Evolutionary conservation across 805 yeast species (phyloP), one percentile per base, ranked within the genome.

Genomic region (Pichia nakasei): DNA sequence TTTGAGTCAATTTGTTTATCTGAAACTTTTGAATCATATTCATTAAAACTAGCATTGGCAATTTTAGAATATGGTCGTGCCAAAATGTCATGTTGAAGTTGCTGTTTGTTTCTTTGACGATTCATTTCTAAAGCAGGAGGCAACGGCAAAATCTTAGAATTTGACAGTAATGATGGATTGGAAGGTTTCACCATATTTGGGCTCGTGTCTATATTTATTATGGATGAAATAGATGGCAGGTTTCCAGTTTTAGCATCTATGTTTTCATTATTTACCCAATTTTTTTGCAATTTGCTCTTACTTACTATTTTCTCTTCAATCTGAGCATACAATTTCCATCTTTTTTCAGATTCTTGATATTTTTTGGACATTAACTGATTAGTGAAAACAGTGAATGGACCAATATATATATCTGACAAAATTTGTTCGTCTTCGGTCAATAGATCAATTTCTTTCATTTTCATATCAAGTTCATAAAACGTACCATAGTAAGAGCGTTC

Each of bases 381-480:
- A 29, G 32, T 13, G 32, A 29, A 29, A 13, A 29, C 32, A 9
- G 32, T 29, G 13, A 29, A 29, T 29, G 32, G 32, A 29, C 32
- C 32, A 13, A 29, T 5, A 29, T 29, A 8, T 9, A 29, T 9
- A 29, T 29, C 18, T 7, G 9, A 29, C 32, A 13, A 43, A 8
- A 35, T 12, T 34, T 20, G 43, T 41, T 38, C n/a, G 9, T 35
- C 39, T 15, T 52, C 51, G 12, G 13, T 29, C 17, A 29, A 29
- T 8, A 12, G 15, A 29, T 29, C 32, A n/a, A 57, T 22, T 20
- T 31, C 22, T 17, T 66, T 67, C n/a, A 75, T 49, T 17, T 56
- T 64, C 0, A 50, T 48, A 46, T 66, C 70, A 45, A 76, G 53
- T 42, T 68, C 68, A 6, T 57, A 59, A 48, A 64, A 66, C 13